A percentile compares a stretch with the other conserved stretches of the same genome.
Conservation (phyloP, 495 filamentous ascomycete genomes). For the Lindgomyces ingoldianus region DNA sequence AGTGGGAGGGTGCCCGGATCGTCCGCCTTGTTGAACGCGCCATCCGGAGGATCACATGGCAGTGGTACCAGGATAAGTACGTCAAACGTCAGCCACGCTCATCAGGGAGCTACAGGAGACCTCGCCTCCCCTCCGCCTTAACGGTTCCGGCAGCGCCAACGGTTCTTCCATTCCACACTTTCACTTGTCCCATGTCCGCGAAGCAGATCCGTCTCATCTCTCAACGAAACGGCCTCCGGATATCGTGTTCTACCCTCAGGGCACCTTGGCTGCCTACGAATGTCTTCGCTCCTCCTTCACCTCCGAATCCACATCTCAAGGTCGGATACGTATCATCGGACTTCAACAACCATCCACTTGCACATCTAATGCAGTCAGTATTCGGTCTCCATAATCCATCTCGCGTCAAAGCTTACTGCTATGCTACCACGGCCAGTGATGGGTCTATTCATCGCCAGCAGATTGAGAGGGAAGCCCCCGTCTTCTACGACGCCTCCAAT, state of each 20-base stretch:
- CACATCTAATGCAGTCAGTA: slow-evolving; percentile 97
- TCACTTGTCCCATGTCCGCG: slow-evolving; percentile 90
- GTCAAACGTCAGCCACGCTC: slow-evolving; percentile 61
- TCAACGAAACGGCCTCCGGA: slow-evolving; percentile 89
- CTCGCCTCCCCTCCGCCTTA: slow-evolving; percentile 71
- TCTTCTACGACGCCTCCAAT: slow-evolving; percentile 83
- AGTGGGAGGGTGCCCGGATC: slow-evolving; percentile 86
- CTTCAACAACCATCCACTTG: slow-evolving; percentile 98
- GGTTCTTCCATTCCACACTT: slow-evolving; percentile 97
- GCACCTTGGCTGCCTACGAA: slow-evolving; percentile 80
- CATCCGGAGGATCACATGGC: slow-evolving; percentile 71
- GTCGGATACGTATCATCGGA: slow-evolving; percentile 97
- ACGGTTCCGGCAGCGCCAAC: slow-evolving; percentile 89
- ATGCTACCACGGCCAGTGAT: slow-evolving; percentile 94
- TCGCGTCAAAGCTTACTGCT: slow-evolving; percentile 84
- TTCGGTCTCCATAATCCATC: slow-evolving; percentile 83
- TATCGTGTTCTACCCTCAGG: slow-evolving; percentile 83
- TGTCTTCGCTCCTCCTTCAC: slow-evolving; percentile 80
- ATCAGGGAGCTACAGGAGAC: slow-evolving; percentile 65
- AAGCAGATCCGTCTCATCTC: slow-evolving; percentile 95
- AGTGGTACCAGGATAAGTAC: slow-evolving; percentile 87
- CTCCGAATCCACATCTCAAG: slow-evolving; percentile 78
- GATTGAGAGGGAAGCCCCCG: slow-evolving; percentile 90
- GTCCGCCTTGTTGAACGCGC: slow-evolving; percentile 86
- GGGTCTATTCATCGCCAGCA: slow-evolving; percentile 88